phyloP scores from a whole-genome alignment of 129 eudicot species.

The Flaveria linearis region DNA sequence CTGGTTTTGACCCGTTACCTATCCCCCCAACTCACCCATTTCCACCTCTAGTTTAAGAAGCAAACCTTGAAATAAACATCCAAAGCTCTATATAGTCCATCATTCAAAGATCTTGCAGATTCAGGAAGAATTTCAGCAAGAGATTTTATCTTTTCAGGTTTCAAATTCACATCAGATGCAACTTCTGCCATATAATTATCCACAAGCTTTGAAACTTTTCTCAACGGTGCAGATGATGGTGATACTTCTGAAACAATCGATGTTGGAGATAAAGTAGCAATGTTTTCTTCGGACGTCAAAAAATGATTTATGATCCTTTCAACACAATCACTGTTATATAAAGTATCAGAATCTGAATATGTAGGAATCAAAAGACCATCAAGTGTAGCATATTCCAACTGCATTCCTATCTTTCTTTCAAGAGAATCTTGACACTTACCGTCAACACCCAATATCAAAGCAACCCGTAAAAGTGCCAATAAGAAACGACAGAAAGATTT shows the following conservation, averaged over 20 bases:
- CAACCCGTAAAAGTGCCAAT: slow-evolving; percentile 82
- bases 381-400: slow-evolving; percentile 74
- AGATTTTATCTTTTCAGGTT: slow-evolving; percentile 66
- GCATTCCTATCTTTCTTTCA: slow-evolving; percentile 82
- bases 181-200: slow-evolving; percentile 86
- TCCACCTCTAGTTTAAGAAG: slow-evolving; percentile 3
- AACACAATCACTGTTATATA: slow-evolving; percentile 77
- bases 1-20: neutral
- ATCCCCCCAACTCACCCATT: neutral
- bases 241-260: slow-evolving; percentile 54
- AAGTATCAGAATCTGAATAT: slow-evolving; percentile 75
- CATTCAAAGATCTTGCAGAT: slow-evolving; percentile 81
- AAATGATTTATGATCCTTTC: slow-evolving; percentile 75
- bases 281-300: slow-evolving; percentile 44
- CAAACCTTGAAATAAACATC: slow-evolving; percentile 89
- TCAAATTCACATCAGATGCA: slow-evolving; percentile 90
- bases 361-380: slow-evolving; percentile 83
- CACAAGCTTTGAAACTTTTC: slow-evolving; percentile 75
- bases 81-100: slow-evolving; percentile 85
- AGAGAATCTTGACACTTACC: slow-evolving; percentile 55
- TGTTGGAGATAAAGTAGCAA: slow-evolving; percentile 50
- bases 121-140: slow-evolving; percentile 88
- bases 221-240: slow-evolving; percentile 58
- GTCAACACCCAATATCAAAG: slow-evolving; percentile 76
- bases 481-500: slow-evolving; percentile 80